A percentile compares a stretch with the other conserved stretches of the same genome.
Conservation (phyloP, 768 basidiomycete species). For the Pleurotus citrinopileatus region DNA sequence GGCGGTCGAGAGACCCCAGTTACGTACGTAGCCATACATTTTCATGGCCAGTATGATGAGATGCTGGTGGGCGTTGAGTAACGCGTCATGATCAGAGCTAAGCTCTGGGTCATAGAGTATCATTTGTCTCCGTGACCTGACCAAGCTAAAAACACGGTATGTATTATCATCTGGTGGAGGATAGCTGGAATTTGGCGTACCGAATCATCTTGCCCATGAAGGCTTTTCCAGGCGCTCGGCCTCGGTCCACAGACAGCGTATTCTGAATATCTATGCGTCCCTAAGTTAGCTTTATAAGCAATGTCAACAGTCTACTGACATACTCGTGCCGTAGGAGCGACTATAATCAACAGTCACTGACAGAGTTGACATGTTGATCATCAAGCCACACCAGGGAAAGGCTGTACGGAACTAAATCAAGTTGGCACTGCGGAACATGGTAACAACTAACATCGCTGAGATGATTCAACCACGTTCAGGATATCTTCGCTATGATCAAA, state of each 20-base stretch:
- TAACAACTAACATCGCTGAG: slow-evolving; percentile 34
- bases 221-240: slow-evolving; percentile 57
- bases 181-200: slow-evolving; percentile 35
- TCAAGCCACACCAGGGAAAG: slow-evolving; percentile 93
- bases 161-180: not conserved
- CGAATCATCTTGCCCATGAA: slow-evolving; percentile 76
- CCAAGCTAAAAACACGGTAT: slow-evolving; percentile 40
- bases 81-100: slow-evolving; percentile 59
- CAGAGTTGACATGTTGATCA: slow-evolving; percentile 73
- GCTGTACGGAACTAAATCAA: slow-evolving; percentile 35
- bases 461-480: slow-evolving; percentile 49
- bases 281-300: not conserved
- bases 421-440: not conserved
- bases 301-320: slow-evolving; percentile 17
- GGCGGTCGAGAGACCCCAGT: slow-evolving; percentile 46
- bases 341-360: slow-evolving; percentile 79
- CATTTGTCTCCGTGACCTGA: slow-evolving; percentile 72
- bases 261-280: slow-evolving; percentile 45
- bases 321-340: slow-evolving; percentile 62
- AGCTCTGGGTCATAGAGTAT: slow-evolving; percentile 76
- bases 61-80: slow-evolving; percentile 85
- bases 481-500: slow-evolving; percentile 64
- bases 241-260: slow-evolving; percentile 69
- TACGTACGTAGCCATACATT: slow-evolving; percentile 77
- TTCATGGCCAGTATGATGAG: slow-evolving; percentile 82